Conservation (phyloP, 768 basidiomycete species). For the Panus rudis region DNA sequence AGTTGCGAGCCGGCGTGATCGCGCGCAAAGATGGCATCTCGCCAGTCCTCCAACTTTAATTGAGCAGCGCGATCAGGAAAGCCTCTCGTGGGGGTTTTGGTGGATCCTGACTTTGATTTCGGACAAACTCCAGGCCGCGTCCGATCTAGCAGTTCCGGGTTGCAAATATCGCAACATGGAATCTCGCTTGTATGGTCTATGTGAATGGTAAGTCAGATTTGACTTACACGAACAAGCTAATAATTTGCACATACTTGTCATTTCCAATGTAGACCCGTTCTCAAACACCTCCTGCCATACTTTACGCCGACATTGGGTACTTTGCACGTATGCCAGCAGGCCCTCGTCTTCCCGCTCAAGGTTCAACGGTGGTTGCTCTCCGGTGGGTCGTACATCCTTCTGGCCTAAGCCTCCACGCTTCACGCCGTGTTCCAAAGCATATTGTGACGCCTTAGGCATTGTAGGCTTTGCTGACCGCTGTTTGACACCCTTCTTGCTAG, state of each 20-base stretch:
- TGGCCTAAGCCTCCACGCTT: background rate
- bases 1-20: background rate
- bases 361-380: background rate
- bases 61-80: background rate
- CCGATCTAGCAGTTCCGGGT: slow-evolving; percentile 2
- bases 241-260: background rate
- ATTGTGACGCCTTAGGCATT: background rate
- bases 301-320: background rate
- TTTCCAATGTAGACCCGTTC: background rate
- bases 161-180: slow-evolving; percentile 10
- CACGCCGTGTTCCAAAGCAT: background rate
- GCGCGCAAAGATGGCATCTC: background rate
- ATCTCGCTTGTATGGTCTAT: background rate
- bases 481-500: background rate
- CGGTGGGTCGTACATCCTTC: background rate
- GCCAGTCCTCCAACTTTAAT: background rate
- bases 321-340: slow-evolving; percentile 1
- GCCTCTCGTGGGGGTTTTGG: background rate
- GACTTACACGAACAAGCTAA: slow-evolving; percentile 5
- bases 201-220: background rate
- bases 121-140: slow-evolving; percentile 4
- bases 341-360: slow-evolving; percentile 4
- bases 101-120: background rate
- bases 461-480: background rate
- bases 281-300: slow-evolving; percentile 2